Base-by-base conservation (phyloP, 148 eudicot genomes). In the Vaccinium myrtillus region DNA sequence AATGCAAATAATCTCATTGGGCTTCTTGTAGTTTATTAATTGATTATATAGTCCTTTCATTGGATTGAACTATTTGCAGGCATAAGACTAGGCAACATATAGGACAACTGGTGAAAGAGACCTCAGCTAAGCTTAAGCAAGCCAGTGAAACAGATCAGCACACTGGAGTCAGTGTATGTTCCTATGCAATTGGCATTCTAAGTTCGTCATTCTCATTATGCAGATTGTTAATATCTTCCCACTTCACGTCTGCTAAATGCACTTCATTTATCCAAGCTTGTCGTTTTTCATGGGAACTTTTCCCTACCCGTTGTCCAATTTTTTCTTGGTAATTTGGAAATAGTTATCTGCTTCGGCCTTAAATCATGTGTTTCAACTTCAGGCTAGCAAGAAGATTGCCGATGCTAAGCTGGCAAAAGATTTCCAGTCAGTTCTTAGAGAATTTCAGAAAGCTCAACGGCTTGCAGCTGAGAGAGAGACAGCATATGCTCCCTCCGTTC, bases 401-500 rank as follows among this genome's bases (percentile, higher is more conserved):
- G 91, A 91, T 87, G 90, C 90, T 82, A 90, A 90, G 80, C 92
- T 91, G 63, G 88, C 93, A 73, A 91, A 87, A 84, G 93, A 91
- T 79, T 91, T 87, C 74, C 90, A 90, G 85, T 63, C 89, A 61
- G 92, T 91, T 79, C 89, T 91, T 8, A 88, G 87, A 85, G 93
- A 91, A 58, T 91, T 90, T 81, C 87, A 91, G 82, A 91, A 88
- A 88, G 93, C 91, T 50, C 93, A 91, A 84, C 89, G 82, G 73
- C 89, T 90, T 80, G 92, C 92, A 83, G 91, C 92, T 78, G 89
- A 91, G 83, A 88, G 88, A 89, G 91, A 90, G 84, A 85, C 84
- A 27, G 85, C 91, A 32, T 90, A 85, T 85, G 83, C 91, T 74
- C 93, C 90, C 15, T 87, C 84, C 50, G 85, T 89, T 21, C 87